phyloP scores from a whole-genome alignment of 2,329 filamentous ascomycete genomes.

The Cladosporium sp. region DNA sequence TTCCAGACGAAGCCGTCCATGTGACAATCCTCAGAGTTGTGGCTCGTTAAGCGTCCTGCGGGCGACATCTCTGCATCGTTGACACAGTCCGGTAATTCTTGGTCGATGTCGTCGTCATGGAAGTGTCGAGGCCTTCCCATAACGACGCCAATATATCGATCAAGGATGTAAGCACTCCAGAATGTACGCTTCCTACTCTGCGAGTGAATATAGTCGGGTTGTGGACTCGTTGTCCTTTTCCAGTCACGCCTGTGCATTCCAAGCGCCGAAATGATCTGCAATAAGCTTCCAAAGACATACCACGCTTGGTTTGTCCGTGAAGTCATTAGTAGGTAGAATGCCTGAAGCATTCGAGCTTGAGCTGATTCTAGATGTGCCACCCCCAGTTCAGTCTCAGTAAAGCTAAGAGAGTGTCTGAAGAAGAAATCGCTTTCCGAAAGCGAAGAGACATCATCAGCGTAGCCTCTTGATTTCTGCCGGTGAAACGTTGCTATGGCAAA shows the following conservation, averaged over 20 bases:
- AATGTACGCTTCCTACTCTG: slow-evolving; percentile 58
- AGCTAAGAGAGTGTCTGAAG: slow-evolving; percentile 1
- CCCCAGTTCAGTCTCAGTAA: slow-evolving; percentile 15
- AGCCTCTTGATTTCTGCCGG: slow-evolving; percentile 37
- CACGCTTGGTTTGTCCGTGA: slow-evolving; percentile 30
- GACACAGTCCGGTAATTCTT: slow-evolving; percentile 51
- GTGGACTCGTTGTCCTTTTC: slow-evolving; percentile 4
- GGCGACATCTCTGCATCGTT: slow-evolving; percentile 56
- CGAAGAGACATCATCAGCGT: slow-evolving; percentile 30
- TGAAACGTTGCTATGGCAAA: slow-evolving; percentile 15
- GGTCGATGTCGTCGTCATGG: slow-evolving; percentile 62
- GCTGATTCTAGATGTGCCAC: slow-evolving; percentile 14
- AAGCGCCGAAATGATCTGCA: slow-evolving; percentile 18
- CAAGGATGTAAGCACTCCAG: slow-evolving; percentile 60
- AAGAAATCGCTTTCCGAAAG: slow-evolving; percentile 7
- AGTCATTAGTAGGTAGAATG: slow-evolving; percentile 17
- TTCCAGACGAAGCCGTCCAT: slow-evolving; percentile 48
- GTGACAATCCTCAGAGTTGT: slow-evolving; percentile 34
- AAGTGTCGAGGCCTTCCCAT: slow-evolving; percentile 58
- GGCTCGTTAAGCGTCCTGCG: slow-evolving; percentile 25
- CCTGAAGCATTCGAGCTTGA: slow-evolving; percentile 18
- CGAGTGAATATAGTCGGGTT: slow-evolving; percentile 41
- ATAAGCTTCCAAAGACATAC: slow-evolving; percentile 27
- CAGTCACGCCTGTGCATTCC: slow-evolving; percentile 16
- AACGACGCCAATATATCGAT: slow-evolving; percentile 61